Percentiles rank a stretch among this genome's conserved stretches.
Evolutionary conservation across 2,329 filamentous ascomycete genomes (phyloP).

Genomic region (Phaeosphaeriaceae sp.): DNA sequence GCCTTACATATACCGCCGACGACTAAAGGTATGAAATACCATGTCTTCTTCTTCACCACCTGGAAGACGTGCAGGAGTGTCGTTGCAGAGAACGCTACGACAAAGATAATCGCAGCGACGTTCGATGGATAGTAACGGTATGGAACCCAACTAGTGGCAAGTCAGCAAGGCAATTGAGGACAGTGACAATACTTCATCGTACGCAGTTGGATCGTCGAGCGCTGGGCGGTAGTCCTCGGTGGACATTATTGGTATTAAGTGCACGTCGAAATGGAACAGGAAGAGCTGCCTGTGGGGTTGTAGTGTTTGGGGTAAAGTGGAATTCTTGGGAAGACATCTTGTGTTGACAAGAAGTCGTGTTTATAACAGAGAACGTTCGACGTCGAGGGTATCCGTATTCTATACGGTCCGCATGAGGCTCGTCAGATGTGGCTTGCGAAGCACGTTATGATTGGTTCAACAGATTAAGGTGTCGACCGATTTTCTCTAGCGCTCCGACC

Average conservation of each 20-base stretch:
- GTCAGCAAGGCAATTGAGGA: no score
- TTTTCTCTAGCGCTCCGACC: not conserved
- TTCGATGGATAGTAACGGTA: slow-evolving; percentile 53
- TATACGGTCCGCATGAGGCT: not conserved
- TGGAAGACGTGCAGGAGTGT: slow-evolving; percentile 53
- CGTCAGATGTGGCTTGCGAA: not conserved
- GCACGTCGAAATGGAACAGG: not conserved
- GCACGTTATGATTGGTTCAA: not conserved
- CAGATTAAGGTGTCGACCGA: not conserved
- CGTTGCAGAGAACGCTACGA: slow-evolving; percentile 52
- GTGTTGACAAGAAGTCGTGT: not conserved
- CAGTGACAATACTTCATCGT: no score
- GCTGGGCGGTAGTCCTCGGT: slow-evolving; percentile 9
- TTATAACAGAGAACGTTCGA: no score
- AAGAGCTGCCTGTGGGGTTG: not conserved
- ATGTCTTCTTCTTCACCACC: slow-evolving; percentile 53
- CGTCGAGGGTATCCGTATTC: not conserved
- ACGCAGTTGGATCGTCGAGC: slow-evolving; percentile 22
- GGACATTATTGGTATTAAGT: slow-evolving; percentile 3
- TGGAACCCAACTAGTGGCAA: no score
- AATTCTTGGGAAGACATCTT: not conserved
- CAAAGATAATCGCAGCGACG: slow-evolving; percentile 55
- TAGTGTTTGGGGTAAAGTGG: not conserved
- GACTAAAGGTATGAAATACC: slow-evolving; percentile 60
- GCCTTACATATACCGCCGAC: slow-evolving; percentile 58